Evolutionary conservation across 345 rosid genomes (phyloP), one percentile per base, ranked within the genome.

Genomic region (Arabidopsis arenosa): DNA sequence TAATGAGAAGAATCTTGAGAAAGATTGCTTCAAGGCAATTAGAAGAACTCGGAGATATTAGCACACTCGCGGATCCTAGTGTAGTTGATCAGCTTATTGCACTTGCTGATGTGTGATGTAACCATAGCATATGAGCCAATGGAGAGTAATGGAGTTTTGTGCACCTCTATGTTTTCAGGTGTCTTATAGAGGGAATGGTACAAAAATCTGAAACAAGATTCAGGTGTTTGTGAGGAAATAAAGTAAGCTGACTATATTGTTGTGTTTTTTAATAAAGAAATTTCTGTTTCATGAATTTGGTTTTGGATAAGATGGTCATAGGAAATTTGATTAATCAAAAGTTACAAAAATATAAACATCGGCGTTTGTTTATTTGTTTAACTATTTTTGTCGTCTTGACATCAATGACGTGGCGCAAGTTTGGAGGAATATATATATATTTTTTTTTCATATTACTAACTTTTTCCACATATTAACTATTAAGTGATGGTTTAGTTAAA

Each of bases 1-100:
- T 94, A 78, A 94, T 94, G 99, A 81, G 99, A 68, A 89, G 99
- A 80, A 88, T 94, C 79, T 81, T 92, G 70, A 82, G 97, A 84
- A 94, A 94, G 86, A 92, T 94, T 55, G 99, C 99, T 41, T 79
- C 99, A 0, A 82, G 80, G 87, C 97, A 92, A 75, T 70, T 89
- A 45, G 93, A 90, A 67, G 97, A 95, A 79, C 90, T 92, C 7
- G 96, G 97, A 23, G 98, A 94, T 90, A 90, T 81, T 0, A 92
- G 97, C 88, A 94, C 98, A 8, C 93, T 90, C 4, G 98, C 97
- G 0, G 98, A 94, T 61, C 97, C 98, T 54, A 73, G 78, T 63
- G 91, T 92, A 7, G 97, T 94, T 4, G 83, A 89, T 62, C 87
- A 90, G 79, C 93, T 94, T 26, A 90, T 94, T 44, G 85, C 77